phyloP scores from a whole-genome alignment of 2,329 filamentous ascomycete species.

The Microascus cirrosus region DNA sequence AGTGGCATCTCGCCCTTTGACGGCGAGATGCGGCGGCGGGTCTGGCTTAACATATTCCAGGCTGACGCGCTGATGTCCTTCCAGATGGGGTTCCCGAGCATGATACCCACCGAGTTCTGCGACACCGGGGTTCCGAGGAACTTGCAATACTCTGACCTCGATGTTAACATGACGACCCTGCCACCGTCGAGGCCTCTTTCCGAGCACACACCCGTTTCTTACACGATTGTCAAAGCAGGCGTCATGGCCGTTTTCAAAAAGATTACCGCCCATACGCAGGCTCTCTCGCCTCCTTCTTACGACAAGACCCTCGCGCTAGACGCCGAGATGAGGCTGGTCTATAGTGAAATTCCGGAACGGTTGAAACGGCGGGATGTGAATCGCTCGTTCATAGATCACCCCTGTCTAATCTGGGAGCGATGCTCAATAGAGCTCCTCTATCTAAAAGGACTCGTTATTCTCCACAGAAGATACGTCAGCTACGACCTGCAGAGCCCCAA shows the following conservation, averaged over 20 bases:
- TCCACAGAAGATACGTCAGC: conserved; percentile 17
- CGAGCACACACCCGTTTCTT: conserved; percentile 11
- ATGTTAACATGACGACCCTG: conserved; percentile 2
- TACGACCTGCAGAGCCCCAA: conserved; percentile 7
- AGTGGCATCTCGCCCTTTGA: conserved; percentile 33
- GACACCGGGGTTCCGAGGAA: conserved; percentile 12
- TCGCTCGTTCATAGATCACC: conserved; percentile 15
- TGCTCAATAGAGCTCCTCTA: conserved; percentile 17
- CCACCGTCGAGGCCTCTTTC: conserved; percentile 10
- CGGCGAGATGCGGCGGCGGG: conserved; percentile 37
- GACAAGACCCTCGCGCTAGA: conserved; percentile 12
- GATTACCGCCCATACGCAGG: conserved; percentile 11
- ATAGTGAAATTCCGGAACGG: conserved; percentile 12
- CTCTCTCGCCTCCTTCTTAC: conserved; percentile 3
- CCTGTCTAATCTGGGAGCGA: conserved; percentile 14
- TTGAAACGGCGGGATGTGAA: conserved; percentile 14
- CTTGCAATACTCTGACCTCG: conserved; percentile 11
- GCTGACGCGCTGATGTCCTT: conserved; percentile 33
- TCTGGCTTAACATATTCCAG: conserved; percentile 33
- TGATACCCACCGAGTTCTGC: conserved; percentile 19
- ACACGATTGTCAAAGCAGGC: conserved; percentile 16
- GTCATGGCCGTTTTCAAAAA: conserved; percentile 15
- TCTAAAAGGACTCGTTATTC: conserved; percentile 18
- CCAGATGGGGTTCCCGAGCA: conserved; percentile 35
- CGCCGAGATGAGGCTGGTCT: conserved; percentile 9